phyloP scores from a whole-genome alignment of 495 filamentous ascomycete genomes.

The Patellaria atrata region DNA sequence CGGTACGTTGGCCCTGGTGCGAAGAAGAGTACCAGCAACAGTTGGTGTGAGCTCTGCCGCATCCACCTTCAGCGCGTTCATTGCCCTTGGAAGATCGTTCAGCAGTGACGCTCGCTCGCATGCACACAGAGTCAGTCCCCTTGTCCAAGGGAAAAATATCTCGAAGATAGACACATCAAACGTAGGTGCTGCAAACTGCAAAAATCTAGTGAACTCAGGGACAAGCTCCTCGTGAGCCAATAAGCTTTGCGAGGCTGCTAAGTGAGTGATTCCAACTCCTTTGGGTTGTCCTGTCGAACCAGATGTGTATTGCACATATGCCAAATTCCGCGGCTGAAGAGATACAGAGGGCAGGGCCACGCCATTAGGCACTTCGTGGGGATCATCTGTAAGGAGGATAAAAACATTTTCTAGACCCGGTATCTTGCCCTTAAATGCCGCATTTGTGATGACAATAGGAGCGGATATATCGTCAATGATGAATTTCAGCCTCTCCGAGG shows the following conservation, averaged over 20 bases:
- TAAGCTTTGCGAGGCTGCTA: slow-evolving; percentile 58
- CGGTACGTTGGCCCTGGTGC: slow-evolving; percentile 45
- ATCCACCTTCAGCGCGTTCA: slow-evolving; percentile 52
- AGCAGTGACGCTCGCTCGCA: slow-evolving; percentile 50
- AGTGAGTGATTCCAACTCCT: slow-evolving; percentile 65
- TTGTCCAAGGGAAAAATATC: slow-evolving; percentile 66
- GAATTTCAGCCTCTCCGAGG: slow-evolving; percentile 56
- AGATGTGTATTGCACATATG: slow-evolving; percentile 86
- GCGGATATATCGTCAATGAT: slow-evolving; percentile 50
- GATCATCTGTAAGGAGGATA: slow-evolving; percentile 10
- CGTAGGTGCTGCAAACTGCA: slow-evolving; percentile 76
- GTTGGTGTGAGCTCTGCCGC: slow-evolving; percentile 75
- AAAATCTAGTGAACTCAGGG: slow-evolving; percentile 55
- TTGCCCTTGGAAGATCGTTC: slow-evolving; percentile 49
- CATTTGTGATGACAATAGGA: slow-evolving; percentile 21
- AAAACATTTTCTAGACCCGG: slow-evolving; percentile 3
- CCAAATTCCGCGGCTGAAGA: slow-evolving; percentile 34
- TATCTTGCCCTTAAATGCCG: slow-evolving; percentile 4
- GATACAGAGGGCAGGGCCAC: slow-evolving; percentile 1
- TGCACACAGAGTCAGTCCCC: slow-evolving; percentile 55
- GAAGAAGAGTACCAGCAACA: slow-evolving; percentile 54
- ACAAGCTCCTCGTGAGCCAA: slow-evolving; percentile 64
- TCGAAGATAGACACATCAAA: slow-evolving; percentile 87
- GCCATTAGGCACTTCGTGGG: slow-evolving; percentile 1
- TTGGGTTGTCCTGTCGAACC: slow-evolving; percentile 84